phyloP scores from a whole-genome alignment of 345 rosid genomes.

The Hirschfeldia incana region DNA sequence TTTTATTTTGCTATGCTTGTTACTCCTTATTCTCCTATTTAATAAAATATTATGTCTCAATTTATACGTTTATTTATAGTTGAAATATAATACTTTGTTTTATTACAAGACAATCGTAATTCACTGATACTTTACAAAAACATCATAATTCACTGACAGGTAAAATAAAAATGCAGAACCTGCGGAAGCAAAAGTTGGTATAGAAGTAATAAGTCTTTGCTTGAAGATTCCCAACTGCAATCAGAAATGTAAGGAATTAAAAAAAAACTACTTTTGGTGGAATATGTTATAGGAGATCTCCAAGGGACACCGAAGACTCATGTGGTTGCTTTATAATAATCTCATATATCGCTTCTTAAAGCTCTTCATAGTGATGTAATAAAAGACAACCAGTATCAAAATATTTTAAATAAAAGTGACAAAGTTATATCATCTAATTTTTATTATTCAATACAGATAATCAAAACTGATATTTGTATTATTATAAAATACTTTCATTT shows the following conservation, averaged over 20 bases:
- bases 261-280: not conserved
- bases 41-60: not conserved
- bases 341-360: too few species aligned
- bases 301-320: not conserved
- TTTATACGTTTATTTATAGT: not conserved
- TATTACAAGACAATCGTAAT: not conserved
- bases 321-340: not conserved
- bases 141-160: not conserved
- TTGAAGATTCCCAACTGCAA: not conserved
- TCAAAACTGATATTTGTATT: too few species aligned
- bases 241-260: not conserved
- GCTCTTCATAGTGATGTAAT: too few species aligned
- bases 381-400: too few species aligned
- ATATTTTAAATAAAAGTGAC: too few species aligned
- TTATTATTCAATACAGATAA: too few species aligned
- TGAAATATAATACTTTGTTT: not conserved
- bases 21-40: not conserved
- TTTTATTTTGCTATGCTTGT: not conserved
- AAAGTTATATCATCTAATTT: too few species aligned
- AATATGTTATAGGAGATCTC: not conserved
- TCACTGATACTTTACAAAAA: too few species aligned
- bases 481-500: too few species aligned
- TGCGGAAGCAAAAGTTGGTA: not conserved
- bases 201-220: not conserved
- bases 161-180: slow-evolving; percentile 7